phyloP scores from a whole-genome alignment of 345 rosid species.

The Schrenkiella parvula region DNA sequence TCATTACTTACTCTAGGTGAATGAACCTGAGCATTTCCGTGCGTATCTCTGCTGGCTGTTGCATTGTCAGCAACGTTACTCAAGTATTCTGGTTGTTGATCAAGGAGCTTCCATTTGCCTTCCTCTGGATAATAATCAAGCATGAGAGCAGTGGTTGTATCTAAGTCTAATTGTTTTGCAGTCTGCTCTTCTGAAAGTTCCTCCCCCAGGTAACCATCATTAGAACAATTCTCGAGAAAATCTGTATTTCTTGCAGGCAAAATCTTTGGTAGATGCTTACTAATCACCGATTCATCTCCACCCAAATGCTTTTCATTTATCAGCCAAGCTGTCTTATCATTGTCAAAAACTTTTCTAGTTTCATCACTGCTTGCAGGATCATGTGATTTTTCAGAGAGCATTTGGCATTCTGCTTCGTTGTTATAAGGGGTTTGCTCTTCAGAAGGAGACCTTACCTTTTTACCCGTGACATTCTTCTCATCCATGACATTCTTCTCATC shows the following conservation, averaged over 20 bases:
- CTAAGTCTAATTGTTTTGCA: conserved; percentile 57
- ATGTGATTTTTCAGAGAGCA: conserved; percentile 26
- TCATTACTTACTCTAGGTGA: conserved; percentile 31
- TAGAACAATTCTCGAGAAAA: conserved; percentile 34
- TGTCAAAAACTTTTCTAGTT: conserved; percentile 24
- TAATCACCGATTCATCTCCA: conserved; percentile 36
- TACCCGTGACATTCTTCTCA: not conserved
- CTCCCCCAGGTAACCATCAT: conserved; percentile 35
- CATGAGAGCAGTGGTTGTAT: conserved; percentile 65
- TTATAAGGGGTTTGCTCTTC: conserved; percentile 23
- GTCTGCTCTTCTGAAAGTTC: conserved; percentile 46
- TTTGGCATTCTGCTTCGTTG: conserved; percentile 22
- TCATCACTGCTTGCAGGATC: conserved; percentile 30
- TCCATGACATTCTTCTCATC: conserved; percentile 2
- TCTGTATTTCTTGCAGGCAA: conserved; percentile 37
- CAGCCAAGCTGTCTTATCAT: conserved; percentile 14
- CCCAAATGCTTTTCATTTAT: conserved; percentile 31
- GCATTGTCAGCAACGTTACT: conserved; percentile 34
- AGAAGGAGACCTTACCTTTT: conserved; percentile 4
- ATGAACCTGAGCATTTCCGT: conserved; percentile 21
- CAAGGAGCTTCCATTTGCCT: conserved; percentile 84
- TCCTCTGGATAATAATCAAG: conserved; percentile 92
- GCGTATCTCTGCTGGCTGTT: conserved; percentile 27
- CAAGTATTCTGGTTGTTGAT: conserved; percentile 56
- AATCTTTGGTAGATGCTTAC: conserved; percentile 33